Conservation (phyloP, 2,329 filamentous ascomycete species). For the Penicillium hesseltinei region DNA sequence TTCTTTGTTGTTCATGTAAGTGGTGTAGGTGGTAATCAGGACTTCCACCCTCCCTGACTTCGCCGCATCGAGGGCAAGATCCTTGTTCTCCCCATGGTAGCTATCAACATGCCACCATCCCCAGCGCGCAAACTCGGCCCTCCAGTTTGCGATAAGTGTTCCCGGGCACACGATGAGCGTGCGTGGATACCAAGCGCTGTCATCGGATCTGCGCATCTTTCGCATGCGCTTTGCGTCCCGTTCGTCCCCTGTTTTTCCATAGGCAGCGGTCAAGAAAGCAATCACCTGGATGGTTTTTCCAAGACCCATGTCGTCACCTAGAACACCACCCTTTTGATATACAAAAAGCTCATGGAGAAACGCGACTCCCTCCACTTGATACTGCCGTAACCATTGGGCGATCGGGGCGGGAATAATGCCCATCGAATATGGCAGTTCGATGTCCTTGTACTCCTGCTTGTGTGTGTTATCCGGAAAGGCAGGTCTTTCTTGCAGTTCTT, state of each 20-base stretch:
- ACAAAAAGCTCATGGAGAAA: slow-evolving; percentile 90
- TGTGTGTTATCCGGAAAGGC: slow-evolving; percentile 63
- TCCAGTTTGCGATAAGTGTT: slow-evolving; percentile 87
- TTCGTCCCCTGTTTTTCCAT: slow-evolving; percentile 90
- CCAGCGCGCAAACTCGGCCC: slow-evolving; percentile 80
- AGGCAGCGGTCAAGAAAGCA: slow-evolving; percentile 84
- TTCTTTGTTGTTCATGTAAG: slow-evolving; percentile 73
- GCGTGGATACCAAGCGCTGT: slow-evolving; percentile 72
- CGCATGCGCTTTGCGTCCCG: slow-evolving; percentile 83
- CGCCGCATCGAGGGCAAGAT: slow-evolving; percentile 69
- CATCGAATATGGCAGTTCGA: slow-evolving; percentile 69
- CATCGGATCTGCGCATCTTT: slow-evolving; percentile 66
- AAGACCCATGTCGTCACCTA: slow-evolving; percentile 96
- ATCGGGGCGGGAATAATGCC: slow-evolving; percentile 85
- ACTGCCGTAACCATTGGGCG: slow-evolving; percentile 86
- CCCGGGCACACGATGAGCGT: slow-evolving; percentile 86
- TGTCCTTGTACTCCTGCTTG: slow-evolving; percentile 69
- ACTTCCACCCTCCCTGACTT: slow-evolving; percentile 77
- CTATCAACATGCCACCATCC: slow-evolving; percentile 90
- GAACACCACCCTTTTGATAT: slow-evolving; percentile 82
- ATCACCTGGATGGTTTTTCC: slow-evolving; percentile 97
- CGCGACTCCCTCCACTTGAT: slow-evolving; percentile 79
- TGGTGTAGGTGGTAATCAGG: slow-evolving; percentile 91
- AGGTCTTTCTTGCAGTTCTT: slow-evolving; percentile 67
- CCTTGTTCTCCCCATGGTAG: slow-evolving; percentile 73